A percentile compares a stretch with the other conserved stretches of the same genome.
Conservation (phyloP, 805 yeast species). For the Spathaspora girioi region DNA sequence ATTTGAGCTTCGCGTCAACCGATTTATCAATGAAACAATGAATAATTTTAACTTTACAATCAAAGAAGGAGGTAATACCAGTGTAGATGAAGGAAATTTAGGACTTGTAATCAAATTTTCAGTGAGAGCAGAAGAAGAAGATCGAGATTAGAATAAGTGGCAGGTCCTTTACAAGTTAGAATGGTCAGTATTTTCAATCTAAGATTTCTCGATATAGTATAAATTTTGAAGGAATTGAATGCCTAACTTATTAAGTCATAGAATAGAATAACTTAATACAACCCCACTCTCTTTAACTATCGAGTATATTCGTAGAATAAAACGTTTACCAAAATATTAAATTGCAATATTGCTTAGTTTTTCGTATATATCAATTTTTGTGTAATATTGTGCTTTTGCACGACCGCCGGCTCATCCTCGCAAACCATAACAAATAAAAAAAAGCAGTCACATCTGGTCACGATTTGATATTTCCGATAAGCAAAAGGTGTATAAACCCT, state of each 20-base stretch:
- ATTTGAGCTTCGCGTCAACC: conserved; percentile 40
- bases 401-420: not conserved
- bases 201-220: too few relatives aligned
- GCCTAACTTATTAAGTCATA: too few relatives aligned
- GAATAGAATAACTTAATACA: too few relatives aligned
- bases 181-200: too few relatives aligned
- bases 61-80: conserved; percentile 33
- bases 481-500: conserved; percentile 1
- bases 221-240: too few relatives aligned
- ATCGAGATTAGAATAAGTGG: not conserved
- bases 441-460: conserved; percentile 13
- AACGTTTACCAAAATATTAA: too few relatives aligned
- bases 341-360: too few relatives aligned
- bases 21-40: conserved; percentile 41
- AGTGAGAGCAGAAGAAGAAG: conserved; percentile 27
- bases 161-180: not conserved
- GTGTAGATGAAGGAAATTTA: conserved; percentile 25
- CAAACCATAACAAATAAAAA: conserved; percentile 3
- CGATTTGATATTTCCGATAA: conserved; percentile 1
- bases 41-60: conserved; percentile 46
- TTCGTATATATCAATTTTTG: not conserved
- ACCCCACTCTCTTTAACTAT: too few relatives aligned
- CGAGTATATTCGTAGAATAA: too few relatives aligned
- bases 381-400: not conserved
- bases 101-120: conserved; percentile 38